These are phyloP conservation scores for Mycena capillaripes DNA, from an alignment of 768 basidiomycete genomes.

Conservation along the genomic window DNA sequence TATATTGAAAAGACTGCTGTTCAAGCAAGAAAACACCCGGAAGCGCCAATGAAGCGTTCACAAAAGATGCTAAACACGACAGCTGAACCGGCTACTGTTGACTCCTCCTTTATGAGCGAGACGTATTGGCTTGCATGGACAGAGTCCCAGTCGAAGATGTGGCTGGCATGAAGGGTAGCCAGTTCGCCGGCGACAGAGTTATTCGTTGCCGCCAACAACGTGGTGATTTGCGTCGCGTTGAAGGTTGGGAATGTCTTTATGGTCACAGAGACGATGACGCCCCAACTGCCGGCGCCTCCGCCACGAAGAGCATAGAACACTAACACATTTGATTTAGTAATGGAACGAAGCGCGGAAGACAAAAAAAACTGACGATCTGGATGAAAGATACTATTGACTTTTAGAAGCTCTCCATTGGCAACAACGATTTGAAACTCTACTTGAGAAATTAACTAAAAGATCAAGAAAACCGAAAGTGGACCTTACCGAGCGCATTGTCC, in stretches of 20 bases:
- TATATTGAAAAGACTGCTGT: neutral
- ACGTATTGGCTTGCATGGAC: slow-evolving; percentile 49
- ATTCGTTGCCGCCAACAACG: slow-evolving; percentile 36
- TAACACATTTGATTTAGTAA: slow-evolving; percentile 1
- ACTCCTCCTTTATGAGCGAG: slow-evolving; percentile 29
- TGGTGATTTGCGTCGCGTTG: slow-evolving; percentile 40
- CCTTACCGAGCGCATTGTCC: slow-evolving; percentile 42
- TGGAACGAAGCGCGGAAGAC: neutral
- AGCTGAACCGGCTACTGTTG: too few species aligned
- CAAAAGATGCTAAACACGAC: too few species aligned
- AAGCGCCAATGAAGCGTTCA: slow-evolving; percentile 33
- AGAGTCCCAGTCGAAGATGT: slow-evolving; percentile 52
- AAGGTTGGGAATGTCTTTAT: slow-evolving; percentile 52
- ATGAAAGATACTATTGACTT: slow-evolving; percentile 41
- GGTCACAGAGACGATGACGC: slow-evolving; percentile 52
- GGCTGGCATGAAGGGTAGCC: slow-evolving; percentile 47
- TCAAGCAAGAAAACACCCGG: slow-evolving; percentile 34
- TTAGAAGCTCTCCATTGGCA: slow-evolving; percentile 45
- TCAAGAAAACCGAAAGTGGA: neutral
- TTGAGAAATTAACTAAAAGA: slow-evolving; percentile 15
- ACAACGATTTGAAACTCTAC: slow-evolving; percentile 47
- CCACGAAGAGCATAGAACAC: slow-evolving; percentile 48
- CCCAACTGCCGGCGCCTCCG: slow-evolving; percentile 53
- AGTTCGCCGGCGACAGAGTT: slow-evolving; percentile 41
- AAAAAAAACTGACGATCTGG: slow-evolving; percentile 38